Evolutionary conservation across 169 alveolate genomes (phyloP), one percentile per base, ranked within the genome.

Genomic region (Perkinsus chesapeaki): DNA sequence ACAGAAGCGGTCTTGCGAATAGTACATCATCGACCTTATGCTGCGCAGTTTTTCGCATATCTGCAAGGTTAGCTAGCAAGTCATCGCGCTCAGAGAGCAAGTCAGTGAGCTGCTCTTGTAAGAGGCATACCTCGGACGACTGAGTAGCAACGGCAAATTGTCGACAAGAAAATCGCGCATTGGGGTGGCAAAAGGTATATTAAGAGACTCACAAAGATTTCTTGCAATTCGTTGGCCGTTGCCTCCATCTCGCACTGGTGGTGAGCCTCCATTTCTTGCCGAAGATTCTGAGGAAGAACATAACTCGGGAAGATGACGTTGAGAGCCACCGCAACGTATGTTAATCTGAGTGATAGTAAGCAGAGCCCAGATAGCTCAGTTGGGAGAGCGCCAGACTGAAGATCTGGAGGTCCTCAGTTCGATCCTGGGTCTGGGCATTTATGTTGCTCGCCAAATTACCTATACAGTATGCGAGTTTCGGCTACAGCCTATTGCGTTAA

Each of bases 381-480:
- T 60, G 82, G 82, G 82, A 60, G 82, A 60, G 82, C 82, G 82
- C 82, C 82, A 60, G 82, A 60, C 82, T 60, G 82, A 60, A 60
- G 82, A 60, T 60, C 82, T 60, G 82, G 82, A 60, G 82, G 82
- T 60, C 82, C 82, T 60, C 82, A 60, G 82, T 60, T 60, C 82
- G 82, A 60, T 60, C 82, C 82, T 60, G 82, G 82, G 82, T 47
- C 72, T 47, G 72, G 72, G 72, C 72, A 47, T 47, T 19, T 47
- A n/a, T n/a, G n/a, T n/a, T n/a, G n/a, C n/a, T n/a, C n/a, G n/a
- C n/a, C n/a, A n/a, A n/a, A n/a, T n/a, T n/a, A n/a, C n/a, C n/a
- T n/a, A n/a, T n/a, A n/a, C n/a, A n/a, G n/a, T n/a, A n/a, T n/a
- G n/a, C n/a, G n/a, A n/a, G n/a, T n/a, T n/a, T n/a, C n/a, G n/a